Conservation (phyloP, 176 grass and related monocot genomes). For the Aegilops speltoides region DNA sequence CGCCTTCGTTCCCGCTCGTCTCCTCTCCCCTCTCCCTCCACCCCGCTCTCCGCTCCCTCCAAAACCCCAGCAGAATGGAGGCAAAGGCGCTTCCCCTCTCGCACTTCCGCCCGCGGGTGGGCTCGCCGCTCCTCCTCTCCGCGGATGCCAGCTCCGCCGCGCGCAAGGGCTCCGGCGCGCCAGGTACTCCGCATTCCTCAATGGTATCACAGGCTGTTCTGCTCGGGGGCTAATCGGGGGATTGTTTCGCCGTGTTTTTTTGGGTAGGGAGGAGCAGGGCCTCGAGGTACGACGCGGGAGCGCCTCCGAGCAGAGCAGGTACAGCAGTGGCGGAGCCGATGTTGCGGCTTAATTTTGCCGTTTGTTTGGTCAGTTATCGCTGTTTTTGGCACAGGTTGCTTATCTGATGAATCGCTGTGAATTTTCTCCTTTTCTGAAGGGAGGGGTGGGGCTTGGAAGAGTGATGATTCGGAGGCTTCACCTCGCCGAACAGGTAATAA, state of each 20-base stretch:
- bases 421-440: neutral
- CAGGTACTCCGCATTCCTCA: slow-evolving; percentile 14
- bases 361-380: neutral
- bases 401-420: neutral
- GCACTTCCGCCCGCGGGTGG: slow-evolving; percentile 22
- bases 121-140: neutral
- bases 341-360: neutral
- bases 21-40: slow-evolving; percentile 4
- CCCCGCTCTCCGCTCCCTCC: neutral
- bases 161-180: neutral
- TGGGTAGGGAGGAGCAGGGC: slow-evolving; percentile 30
- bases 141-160: neutral
- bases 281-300: neutral
- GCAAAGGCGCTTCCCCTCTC: slow-evolving; percentile 3
- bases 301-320: slow-evolving; percentile 42
- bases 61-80: slow-evolving; percentile 44
- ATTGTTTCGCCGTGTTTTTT: neutral
- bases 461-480: slow-evolving; percentile 1
- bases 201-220: neutral
- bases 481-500: slow-evolving; percentile 33
- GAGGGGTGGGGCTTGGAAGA: slow-evolving; percentile 12
- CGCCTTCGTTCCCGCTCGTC: neutral
- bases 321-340: neutral
- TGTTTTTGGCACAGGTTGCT: neutral
- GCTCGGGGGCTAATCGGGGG: neutral